Base-by-base conservation (phyloP, 1,284 basidiomycete species). In the Fomitopsis palustris region DNA sequence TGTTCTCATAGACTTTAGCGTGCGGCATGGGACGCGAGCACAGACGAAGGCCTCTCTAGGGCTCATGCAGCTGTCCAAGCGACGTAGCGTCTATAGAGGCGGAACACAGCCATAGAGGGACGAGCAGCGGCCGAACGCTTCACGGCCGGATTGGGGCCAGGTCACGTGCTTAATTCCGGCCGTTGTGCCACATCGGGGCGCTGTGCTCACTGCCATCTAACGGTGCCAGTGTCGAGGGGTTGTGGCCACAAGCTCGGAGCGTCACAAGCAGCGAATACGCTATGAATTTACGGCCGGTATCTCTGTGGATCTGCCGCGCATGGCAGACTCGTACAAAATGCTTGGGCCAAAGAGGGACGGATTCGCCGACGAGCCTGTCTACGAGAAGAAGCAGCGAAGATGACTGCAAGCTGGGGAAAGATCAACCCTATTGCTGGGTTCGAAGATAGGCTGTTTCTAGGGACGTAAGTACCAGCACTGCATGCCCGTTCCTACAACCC, bases 341-440 rank as follows among this genome's bases (percentile, higher is more conserved):
- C 65, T 61, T 52, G 61, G 25, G 45, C 45, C 45, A 35, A 53
- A 55, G 53, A 41, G 59, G 63, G 54, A 62, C 63, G 62, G 57
- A 9, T 52, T 29, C 59, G 47, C 58, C 64, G 60, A 63, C 56
- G 38, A 49, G 17, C 57, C 55, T 39, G 55, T 54, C 55, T 60
- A 54, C 33, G 54, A 56, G 14, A 60, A 61, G 33, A 17, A 65
- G 56, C 64, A 59, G 57, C 62, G 56, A 64, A 59, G 71, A 82
- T 81, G 78, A 21, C 41, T 43, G 39, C 56, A 41, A 77, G 74
- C 70, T 90, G 88, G 86, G 89, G 79, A 72, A 90, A 89, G 75
- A 81, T 91, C 74, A 83, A 87, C 76, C 81, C 91, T 72, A 83
- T 87, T 71, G 74, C 84, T 51, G 77, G 92, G 73, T 85, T 91